Evolutionary conservation across 202 grass and related monocot species (phyloP).

Genomic region (Miscanthus sacchariflorus): DNA sequence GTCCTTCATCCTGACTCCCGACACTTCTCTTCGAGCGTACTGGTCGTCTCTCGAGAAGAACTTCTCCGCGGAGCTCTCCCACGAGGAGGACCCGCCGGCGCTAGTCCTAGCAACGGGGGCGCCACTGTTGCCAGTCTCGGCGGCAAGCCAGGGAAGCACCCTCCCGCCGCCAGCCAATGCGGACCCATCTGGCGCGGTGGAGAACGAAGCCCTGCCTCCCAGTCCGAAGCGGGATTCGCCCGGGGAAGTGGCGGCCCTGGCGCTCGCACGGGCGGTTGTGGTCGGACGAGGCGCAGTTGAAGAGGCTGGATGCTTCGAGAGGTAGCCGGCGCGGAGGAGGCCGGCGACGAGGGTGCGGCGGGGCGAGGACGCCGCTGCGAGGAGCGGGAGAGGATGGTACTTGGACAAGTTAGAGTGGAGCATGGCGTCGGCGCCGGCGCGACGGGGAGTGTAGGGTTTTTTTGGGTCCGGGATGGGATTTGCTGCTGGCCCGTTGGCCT

Average conservation of each 20-base stretch:
- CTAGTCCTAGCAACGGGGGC: constrained; percentile 32
- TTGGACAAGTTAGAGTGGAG: constrained; percentile 74
- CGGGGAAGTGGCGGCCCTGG: background rate
- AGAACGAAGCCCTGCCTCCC: constrained; percentile 59
- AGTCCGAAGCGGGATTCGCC: constrained; percentile 1
- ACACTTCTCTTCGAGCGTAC: constrained; percentile 21
- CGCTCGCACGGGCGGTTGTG: constrained; percentile 19
- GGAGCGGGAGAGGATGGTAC: constrained; percentile 58
- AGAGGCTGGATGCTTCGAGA: constrained; percentile 48
- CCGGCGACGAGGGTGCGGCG: constrained; percentile 45
- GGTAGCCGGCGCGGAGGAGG: constrained; percentile 51
- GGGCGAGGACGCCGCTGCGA: constrained; percentile 51
- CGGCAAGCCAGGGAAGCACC: constrained; percentile 62
- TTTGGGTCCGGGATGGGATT: background rate
- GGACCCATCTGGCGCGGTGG: constrained; percentile 43
- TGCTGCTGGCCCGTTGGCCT: background rate
- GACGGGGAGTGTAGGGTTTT: constrained; percentile 26
- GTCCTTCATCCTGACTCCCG: constrained; percentile 36
- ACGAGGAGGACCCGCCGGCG: constrained; percentile 68
- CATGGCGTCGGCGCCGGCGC: constrained; percentile 52
- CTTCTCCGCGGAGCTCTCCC: constrained; percentile 77
- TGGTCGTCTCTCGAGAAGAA: constrained; percentile 68
- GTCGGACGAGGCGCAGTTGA: constrained; percentile 27
- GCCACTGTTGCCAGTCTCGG: background rate
- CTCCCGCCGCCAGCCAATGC: constrained; percentile 36